These are phyloP conservation scores for Talaromyces sp. DNA, from an alignment of 2,329 filamentous ascomycete species.

Conservation along the genomic window DNA sequence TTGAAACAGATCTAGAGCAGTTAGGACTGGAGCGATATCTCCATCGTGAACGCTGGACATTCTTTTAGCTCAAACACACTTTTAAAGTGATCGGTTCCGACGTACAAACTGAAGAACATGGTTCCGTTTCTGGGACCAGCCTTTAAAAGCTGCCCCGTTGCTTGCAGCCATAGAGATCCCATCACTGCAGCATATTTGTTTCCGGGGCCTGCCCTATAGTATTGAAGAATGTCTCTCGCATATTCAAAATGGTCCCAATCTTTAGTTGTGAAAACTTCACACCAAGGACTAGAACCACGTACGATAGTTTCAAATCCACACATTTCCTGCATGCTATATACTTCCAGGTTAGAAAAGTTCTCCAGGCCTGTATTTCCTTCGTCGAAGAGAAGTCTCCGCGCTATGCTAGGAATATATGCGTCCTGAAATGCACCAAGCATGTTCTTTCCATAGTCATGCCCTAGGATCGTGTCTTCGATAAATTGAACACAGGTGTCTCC, in stretches of 20 bases:
- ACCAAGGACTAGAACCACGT: conserved; percentile 52
- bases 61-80: neutral
- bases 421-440: conserved; percentile 44
- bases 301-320: conserved; percentile 55
- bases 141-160: conserved; percentile 46
- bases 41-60: conserved; percentile 49
- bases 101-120: conserved; percentile 54
- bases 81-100: conserved; percentile 1
- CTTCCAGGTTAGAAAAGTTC: conserved; percentile 43
- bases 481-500: conserved; percentile 42
- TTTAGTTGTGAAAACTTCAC: conserved; percentile 48
- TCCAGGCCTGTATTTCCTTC: conserved; percentile 24
- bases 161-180: conserved; percentile 56
- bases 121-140: conserved; percentile 41
- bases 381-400: conserved; percentile 32
- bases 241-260: conserved; percentile 56
- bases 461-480: conserved; percentile 31
- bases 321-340: conserved; percentile 58
- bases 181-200: conserved; percentile 49
- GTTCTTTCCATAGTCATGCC: conserved; percentile 47
- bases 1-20: conserved; percentile 47
- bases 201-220: conserved; percentile 55
- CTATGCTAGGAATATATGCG: conserved; percentile 45
- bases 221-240: conserved; percentile 53
- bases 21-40: conserved; percentile 52